Evolutionary conservation across 2,329 filamentous ascomycete genomes (phyloP), one percentile per base, ranked within the genome.

Genomic region (Ceratocystis variospora): DNA sequence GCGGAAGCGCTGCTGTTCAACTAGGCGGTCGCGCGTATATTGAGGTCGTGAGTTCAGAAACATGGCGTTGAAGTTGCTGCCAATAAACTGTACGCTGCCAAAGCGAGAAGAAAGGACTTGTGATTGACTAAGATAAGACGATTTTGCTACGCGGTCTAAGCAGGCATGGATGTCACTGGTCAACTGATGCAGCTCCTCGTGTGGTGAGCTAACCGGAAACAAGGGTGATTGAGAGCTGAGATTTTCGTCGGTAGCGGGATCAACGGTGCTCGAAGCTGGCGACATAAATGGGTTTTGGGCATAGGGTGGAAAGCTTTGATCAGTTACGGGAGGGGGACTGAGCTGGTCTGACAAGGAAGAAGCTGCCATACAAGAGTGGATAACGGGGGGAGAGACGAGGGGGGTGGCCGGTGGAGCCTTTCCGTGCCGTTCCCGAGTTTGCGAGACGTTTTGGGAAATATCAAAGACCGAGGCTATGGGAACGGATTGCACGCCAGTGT

Each of bases 401-500:
- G 66, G 63, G 2, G 66, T 64, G 28, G 59, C 44, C 28, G 62
- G 57, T n/a, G 61, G 37, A 25, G 37, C 31, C 44, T 63, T 63
- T 19, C 22, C n/a, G 55, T 31, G 50, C 19, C n/a, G 62, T 25
- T 57, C 62, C 6, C 66, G 62, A 50, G 62, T 61, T 33, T 67
- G 61, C 28, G 66, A 67, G 41, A 67, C 55, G 64, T 67, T 63
- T 5, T 67, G 66, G 15, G 66, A 59, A 15, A 67, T 67, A 37
- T 64, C 66, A 45, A 45, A 67, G 25, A 67, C 55, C n/a, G 66
- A 61, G 22, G 62, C 22, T 28, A 67, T 63, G 50, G 66, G 61
- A 31, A 64, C 62, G 50, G 19, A 25, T 19, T 17, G 33, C 28
- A 64, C 59, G 7, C n/a, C 19, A 17, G 61, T 57, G 28, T 53